Base-by-base conservation (phyloP, 2,329 filamentous ascomycete species). In the Aspergillus uvarum region DNA sequence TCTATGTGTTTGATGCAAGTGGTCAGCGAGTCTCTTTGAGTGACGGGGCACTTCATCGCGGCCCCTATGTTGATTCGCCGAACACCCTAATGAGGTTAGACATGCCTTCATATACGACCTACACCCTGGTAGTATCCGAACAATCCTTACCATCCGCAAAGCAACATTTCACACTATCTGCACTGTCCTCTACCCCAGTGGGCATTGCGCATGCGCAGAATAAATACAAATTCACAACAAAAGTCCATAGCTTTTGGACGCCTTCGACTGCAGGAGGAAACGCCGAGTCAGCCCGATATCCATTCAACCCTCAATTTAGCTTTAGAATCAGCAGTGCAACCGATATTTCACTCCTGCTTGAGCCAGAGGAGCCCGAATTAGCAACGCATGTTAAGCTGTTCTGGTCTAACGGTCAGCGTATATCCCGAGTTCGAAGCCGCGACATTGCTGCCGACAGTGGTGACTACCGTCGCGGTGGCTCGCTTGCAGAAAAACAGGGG, bases 31-130 rank as follows among this genome's bases (percentile, higher is more conserved):
- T 97, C 0, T 88, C 91, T 65, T 81, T 95, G 14, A 87, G 86
- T 56, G 90, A 94, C 58, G 86, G 86, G 6, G 85, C 87, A 24
- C 74, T 90, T 0, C 87, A 91, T 67, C 87, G 89, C 38, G 90
- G 89, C 0, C 90, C 91, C n/a, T 96, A 91, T 63, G 92, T 98
- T 35, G 94, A 97, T 75, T 96, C 93, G 2, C 92, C 92, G 1
- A 96, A 98, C 74, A 96, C 91, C 0, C 85, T 99, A 7, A 86
- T 96, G 49, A 88, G 89, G 59, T 83, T 96, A 62, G 84, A 90
- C 29, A 82, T 83, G 59, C 76, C 81, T n/a, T 72, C 81, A 1
- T 74, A 77, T 16, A 77, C 78, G 11, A 77, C 77, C 0, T 86
- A 86, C 67, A 88, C 85, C 0, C 79, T 90, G 5, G 90, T 93